Conservation (phyloP, 208 protist genomes). For the Trypanosoma boissoni region DNA sequence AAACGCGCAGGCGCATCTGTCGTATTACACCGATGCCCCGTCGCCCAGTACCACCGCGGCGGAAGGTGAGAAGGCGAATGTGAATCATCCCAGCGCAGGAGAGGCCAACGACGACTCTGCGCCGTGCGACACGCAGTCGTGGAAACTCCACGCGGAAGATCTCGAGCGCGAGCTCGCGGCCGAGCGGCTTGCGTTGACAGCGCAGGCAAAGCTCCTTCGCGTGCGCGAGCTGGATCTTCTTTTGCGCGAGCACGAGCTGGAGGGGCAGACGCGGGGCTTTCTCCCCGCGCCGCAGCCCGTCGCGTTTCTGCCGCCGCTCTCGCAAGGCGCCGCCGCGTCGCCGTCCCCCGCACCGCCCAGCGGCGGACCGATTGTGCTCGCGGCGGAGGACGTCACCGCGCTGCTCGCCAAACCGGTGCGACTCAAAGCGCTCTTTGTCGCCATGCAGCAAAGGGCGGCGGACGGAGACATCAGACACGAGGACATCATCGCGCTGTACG, state of each 20-base stretch:
- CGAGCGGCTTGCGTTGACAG: conserved; percentile 10
- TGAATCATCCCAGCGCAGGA: neutral
- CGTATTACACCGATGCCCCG: conserved; percentile 19
- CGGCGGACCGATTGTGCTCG: conserved; percentile 14
- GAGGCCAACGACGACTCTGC: neutral
- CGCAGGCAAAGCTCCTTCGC: conserved; percentile 28
- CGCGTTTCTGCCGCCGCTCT: neutral
- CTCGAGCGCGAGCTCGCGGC: conserved; percentile 20
- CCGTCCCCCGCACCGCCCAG: neutral
- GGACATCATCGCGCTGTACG: conserved; percentile 27
- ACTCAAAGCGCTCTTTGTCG: conserved; percentile 29
- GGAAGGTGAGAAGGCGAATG: neutral
- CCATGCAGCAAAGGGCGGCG: conserved; percentile 12
- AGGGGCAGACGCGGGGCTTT: conserved; percentile 8
- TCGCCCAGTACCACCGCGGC: neutral
- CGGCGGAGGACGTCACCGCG: conserved; percentile 22
- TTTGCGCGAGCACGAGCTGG: conserved; percentile 25
- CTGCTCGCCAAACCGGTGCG: conserved; percentile 24
- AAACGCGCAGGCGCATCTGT: conserved; percentile 25
- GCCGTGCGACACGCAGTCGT: neutral
- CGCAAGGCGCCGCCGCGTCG: neutral
- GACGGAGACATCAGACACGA: conserved; percentile 10
- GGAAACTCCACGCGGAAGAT: conserved; percentile 16
- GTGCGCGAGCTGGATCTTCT: conserved; percentile 41
- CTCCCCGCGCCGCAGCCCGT: conserved; percentile 12